Base-by-base conservation (phyloP, 2,329 filamentous ascomycete genomes). In the Colletotrichum lupini region DNA sequence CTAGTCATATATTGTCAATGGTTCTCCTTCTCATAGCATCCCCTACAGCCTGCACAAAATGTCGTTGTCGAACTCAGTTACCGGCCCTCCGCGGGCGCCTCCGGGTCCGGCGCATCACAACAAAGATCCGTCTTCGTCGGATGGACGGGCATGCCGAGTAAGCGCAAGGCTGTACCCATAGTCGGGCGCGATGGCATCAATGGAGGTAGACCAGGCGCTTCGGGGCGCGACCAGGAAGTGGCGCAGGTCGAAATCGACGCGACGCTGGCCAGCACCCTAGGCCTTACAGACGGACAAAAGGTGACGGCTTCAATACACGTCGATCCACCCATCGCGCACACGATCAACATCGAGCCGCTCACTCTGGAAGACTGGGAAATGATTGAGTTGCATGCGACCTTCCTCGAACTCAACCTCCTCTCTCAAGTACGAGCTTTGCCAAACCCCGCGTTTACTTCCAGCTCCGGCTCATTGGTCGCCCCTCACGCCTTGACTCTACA, bases 301-400 rank as follows among this genome's bases (percentile, higher is more conserved):
- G 90, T 96, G 79, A 87, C 86, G 76, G 86, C 85, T 59, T 88
- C 85, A 46, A 88, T 99, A 75, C 97, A 99, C 82, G 85, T 98
- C 75, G 95, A 99, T 80, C 96, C 96, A 61, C 95, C 95, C 2
- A 85, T 97, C 76, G 95, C 95, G 61, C 95, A 98, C 82, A 98
- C 95, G 1, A 93, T 99, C 82, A 95, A 98, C 80, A 98, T 99
- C 77, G 97, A 99, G 81, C 97, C 97, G 42, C 84, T 98, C 78
- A 98, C 97, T 0, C 92, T 96, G 1, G 95, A 97, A 72, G 97
- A 99, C 81, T 99, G 97, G 97, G 97, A 99, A 83, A 97, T 98
- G 78, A 98, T 99, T 78, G 97, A 99, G 83, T 87, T 99, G 2
- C 97, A 99, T 85, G 97, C 97, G 5, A 97, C 93, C 19, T 99